These are phyloP conservation scores for Ochromonas danica DNA, from an alignment of 108 stramenopile species.

Conservation along the genomic window DNA sequence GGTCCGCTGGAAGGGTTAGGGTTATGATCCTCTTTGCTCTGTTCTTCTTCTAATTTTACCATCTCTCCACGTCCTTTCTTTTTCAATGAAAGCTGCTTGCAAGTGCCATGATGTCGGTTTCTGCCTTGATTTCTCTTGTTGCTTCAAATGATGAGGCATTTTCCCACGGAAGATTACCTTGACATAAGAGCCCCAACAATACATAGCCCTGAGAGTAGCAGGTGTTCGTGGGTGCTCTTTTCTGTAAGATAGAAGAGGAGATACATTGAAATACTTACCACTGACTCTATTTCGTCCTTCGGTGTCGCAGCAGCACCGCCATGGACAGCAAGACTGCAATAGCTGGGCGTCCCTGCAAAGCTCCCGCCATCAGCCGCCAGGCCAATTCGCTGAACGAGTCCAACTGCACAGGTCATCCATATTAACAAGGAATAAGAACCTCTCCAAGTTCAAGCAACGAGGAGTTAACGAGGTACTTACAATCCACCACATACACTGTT, in stretches of 20 bases:
- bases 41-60: too few species aligned
- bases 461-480: not conserved
- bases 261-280: too few species aligned
- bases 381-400: too few species aligned
- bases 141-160: not conserved
- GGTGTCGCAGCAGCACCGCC: not conserved
- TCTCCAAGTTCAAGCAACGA: not conserved
- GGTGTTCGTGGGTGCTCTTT: too few species aligned
- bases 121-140: not conserved
- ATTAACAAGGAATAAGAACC: not conserved
- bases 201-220: not conserved
- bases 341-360: slow-evolving; percentile 8
- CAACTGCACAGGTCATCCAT: not conserved
- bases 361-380: not conserved
- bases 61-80: too few species aligned
- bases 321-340: not conserved
- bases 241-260: too few species aligned
- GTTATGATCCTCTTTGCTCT: too few species aligned
- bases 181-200: not conserved
- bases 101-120: not conserved
- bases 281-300: not conserved
- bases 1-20: too few species aligned
- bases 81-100: not conserved
- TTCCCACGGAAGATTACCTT: not conserved
- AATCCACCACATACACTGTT: not conserved